These are phyloP conservation scores for Aspergillus calidoustus DNA, from an alignment of 2,329 filamentous ascomycete genomes.

Conservation along the genomic window DNA sequence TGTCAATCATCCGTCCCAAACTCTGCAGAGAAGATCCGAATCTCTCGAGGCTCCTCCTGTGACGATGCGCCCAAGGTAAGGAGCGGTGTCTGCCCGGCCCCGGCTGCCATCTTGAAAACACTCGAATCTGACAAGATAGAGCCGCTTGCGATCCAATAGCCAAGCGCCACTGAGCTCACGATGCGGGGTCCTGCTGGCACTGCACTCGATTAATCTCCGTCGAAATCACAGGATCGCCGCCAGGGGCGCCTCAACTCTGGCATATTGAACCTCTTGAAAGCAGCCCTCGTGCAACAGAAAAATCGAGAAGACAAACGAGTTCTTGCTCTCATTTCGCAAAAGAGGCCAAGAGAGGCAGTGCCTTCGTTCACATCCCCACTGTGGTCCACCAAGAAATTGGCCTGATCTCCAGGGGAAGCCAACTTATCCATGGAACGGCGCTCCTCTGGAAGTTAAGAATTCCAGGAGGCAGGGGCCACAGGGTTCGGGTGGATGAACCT, in stretches of 20 bases:
- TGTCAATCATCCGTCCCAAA: slow-evolving; percentile 13
- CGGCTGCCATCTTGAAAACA: not conserved
- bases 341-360: slow-evolving; percentile 25
- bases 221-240: slow-evolving; percentile 14
- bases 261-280: not conserved
- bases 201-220: slow-evolving; percentile 7
- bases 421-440: not conserved
- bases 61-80: not conserved
- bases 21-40: slow-evolving; percentile 8
- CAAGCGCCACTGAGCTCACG: slow-evolving; percentile 15
- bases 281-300: slow-evolving; percentile 16
- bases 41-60: not conserved
- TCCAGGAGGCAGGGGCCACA: not conserved
- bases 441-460: not conserved
- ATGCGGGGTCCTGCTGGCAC: slow-evolving; percentile 14
- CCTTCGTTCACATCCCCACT: slow-evolving; percentile 3
- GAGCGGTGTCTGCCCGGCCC: not conserved
- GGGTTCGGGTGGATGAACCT: not conserved
- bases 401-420: slow-evolving; percentile 15
- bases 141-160: slow-evolving; percentile 5
- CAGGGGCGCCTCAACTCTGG: not conserved
- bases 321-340: slow-evolving; percentile 15
- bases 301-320: slow-evolving; percentile 7
- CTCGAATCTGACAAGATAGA: not conserved
- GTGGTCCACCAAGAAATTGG: slow-evolving; percentile 13